Conservation (phyloP, 225 moss, liverwort and hornwort species). For the Physcomitrium patens region DNA sequence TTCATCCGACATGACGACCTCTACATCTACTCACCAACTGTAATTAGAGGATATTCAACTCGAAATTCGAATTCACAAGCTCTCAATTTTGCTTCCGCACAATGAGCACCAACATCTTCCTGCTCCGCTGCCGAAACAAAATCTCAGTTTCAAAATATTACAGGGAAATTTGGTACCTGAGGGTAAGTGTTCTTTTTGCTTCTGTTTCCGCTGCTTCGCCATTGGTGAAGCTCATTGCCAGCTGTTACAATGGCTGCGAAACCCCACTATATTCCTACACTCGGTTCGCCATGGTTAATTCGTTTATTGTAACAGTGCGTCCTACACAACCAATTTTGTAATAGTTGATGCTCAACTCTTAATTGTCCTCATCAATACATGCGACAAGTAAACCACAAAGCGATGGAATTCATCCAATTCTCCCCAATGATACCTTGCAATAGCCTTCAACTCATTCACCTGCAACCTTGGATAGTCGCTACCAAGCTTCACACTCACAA, state of each 20-base stretch:
- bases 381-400: background rate
- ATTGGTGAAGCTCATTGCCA: conserved; percentile 46
- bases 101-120: background rate
- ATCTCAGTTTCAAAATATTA: background rate
- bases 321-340: background rate
- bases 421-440: background rate
- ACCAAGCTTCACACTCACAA: no score
- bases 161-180: conserved; percentile 23
- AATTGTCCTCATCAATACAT: background rate
- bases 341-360: background rate
- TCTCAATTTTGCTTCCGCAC: conserved; percentile 1
- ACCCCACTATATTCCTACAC: background rate
- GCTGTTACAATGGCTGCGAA: conserved; percentile 18
- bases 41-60: conserved; percentile 24
- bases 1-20: conserved; percentile 29
- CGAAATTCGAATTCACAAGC: background rate
- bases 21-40: conserved; percentile 34
- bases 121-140: background rate
- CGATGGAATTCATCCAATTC: background rate
- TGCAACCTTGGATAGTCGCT: background rate
- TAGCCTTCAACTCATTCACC: background rate
- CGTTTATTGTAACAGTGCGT: background rate
- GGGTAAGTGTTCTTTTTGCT: conserved; percentile 53
- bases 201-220: conserved; percentile 74
- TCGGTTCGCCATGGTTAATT: background rate